phyloP scores from a whole-genome alignment of 2,329 filamentous ascomycete species.

The Pseudogymnoascus sp. region DNA sequence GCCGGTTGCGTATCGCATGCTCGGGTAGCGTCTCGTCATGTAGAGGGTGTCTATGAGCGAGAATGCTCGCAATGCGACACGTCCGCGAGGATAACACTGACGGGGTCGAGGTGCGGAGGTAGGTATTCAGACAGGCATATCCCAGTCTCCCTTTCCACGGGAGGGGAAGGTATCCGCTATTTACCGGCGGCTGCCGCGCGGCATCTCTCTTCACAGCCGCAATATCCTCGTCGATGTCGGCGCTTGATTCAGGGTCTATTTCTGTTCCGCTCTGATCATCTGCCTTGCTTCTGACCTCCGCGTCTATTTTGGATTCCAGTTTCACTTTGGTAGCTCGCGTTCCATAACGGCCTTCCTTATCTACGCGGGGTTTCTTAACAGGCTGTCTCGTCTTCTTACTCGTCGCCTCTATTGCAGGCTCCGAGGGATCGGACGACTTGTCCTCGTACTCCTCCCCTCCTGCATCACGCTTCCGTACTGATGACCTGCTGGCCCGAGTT shows the following conservation, averaged over 20 bases:
- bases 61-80: conserved; percentile 80
- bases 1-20: conserved; percentile 77
- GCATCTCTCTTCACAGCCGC: conserved; percentile 26
- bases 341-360: not conserved
- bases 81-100: conserved; percentile 86
- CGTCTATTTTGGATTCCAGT: not conserved
- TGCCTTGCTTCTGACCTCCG: conserved; percentile 39
- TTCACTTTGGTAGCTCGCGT: not conserved
- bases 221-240: conserved; percentile 20
- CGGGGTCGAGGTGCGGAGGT: conserved; percentile 70
- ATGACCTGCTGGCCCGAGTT: not conserved
- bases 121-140: conserved; percentile 91
- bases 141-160: conserved; percentile 86
- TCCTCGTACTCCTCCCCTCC: not conserved
- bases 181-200: conserved; percentile 56
- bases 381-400: not conserved
- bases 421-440: not conserved
- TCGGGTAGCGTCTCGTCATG: conserved; percentile 65
- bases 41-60: conserved; percentile 80
- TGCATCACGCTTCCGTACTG: not conserved
- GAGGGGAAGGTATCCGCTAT: conserved; percentile 73
- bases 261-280: conserved; percentile 50
- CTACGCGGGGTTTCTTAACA: not conserved
- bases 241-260: conserved; percentile 29
- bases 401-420: not conserved